Percentiles rank a stretch among this genome's conserved stretches.
Conservation (phyloP, 768 basidiomycete species). For the Exidia glandulosa region DNA sequence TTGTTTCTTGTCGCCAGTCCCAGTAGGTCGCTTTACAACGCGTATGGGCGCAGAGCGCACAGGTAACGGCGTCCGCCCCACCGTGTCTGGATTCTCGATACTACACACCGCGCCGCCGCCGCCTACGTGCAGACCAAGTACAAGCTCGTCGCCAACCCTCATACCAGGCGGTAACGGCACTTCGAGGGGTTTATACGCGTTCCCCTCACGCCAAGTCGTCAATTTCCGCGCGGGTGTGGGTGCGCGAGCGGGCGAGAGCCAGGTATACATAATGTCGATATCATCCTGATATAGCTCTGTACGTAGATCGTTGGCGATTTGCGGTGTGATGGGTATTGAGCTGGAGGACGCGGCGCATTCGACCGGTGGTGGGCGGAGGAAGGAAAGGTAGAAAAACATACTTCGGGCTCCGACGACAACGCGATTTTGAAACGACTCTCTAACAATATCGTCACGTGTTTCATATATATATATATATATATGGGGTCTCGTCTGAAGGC, state of each 20-base stretch:
- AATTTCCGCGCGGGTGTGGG: slow-evolving; percentile 43
- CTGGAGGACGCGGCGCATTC: slow-evolving; percentile 30
- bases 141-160: slow-evolving; percentile 47
- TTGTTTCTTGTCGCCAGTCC: slow-evolving; percentile 36
- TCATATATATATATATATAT: no score
- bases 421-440: no score
- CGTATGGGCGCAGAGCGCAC: slow-evolving; percentile 61
- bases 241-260: slow-evolving; percentile 28
- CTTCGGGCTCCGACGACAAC: no score
- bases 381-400: slow-evolving; percentile 90
- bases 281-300: slow-evolving; percentile 52
- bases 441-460: no score
- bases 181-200: slow-evolving; percentile 64
- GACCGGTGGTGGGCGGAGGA: slow-evolving; percentile 73
- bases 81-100: slow-evolving; percentile 32
- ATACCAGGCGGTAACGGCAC: slow-evolving; percentile 51
- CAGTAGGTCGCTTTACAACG: slow-evolving; percentile 18
- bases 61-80: slow-evolving; percentile 42
- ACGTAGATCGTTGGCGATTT: slow-evolving; percentile 82
- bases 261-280: slow-evolving; percentile 61
- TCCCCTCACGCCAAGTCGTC: slow-evolving; percentile 56
- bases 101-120: slow-evolving; percentile 8
- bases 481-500: no score
- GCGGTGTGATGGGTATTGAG: slow-evolving; percentile 58
- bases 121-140: slow-evolving; percentile 39